Base-by-base conservation (phyloP, 257 asterid genomes). In the Anisodus acutangulus region DNA sequence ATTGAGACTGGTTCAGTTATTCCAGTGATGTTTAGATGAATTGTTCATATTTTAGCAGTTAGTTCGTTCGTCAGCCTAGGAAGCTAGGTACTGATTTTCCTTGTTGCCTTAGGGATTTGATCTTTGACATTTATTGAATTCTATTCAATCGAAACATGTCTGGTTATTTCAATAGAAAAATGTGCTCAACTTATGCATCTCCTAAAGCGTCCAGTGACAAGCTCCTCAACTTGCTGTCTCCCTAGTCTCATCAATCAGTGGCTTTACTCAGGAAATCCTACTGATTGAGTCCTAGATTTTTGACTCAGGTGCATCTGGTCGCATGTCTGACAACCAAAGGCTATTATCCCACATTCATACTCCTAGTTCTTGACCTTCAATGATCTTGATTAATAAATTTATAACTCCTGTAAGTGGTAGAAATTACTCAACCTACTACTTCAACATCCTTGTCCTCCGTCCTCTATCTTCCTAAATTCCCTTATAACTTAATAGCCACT, bases 391-490 rank as follows among this genome's bases (percentile, higher is more conserved):
- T 67, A 35, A 13, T 31, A 8, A 66, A 66, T 16, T 66, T 66
- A 31, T 66, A 12, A 67, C 19, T 67, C 47, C 74, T 67, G 74
- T 37, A 67, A 67, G 49, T 67, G 74, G 45, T 67, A 35, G 49
- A 39, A 67, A 67, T 67, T 67, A 35, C 49, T 67, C 74, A 66
- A 66, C 47, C 72, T 66, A 66, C 74, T 31, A 13, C 74, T 67
- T 67, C 74, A 35, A 67, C 74, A 13, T 35, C 74, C 74, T 67
- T 13, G 74, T 35, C 49, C 1, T 5, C 17, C 74, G 3, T 13
- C 13, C 19, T 35, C 49, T 67, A 13, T 66, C 41, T 67, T 67
- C 8, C 5, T 13, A 67, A 67, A 35, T 35, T 67, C 74, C 71
- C 74, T 67, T 67, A 67, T 67, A 1, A 35, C 37, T 67, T 67